Conservation (phyloP, 2,329 filamentous ascomycete species). For the Colletotrichum sp. region DNA sequence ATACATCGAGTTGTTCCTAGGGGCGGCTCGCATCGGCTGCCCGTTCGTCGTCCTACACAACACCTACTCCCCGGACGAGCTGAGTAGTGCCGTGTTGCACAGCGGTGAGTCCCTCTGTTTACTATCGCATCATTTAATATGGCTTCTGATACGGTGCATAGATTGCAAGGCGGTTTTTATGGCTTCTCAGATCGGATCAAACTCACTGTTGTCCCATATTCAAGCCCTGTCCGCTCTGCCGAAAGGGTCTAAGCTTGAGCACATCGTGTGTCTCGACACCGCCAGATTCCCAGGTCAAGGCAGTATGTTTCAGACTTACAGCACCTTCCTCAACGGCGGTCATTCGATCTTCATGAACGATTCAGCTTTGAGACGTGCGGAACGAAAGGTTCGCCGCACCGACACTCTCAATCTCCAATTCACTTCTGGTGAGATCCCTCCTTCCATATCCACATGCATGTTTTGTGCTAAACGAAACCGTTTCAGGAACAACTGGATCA, state of each 20-base stretch:
- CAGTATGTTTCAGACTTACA: background rate
- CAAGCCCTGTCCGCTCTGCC: background rate
- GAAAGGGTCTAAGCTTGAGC: background rate
- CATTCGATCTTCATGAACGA: background rate
- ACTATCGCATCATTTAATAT: background rate
- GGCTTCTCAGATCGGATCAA: background rate
- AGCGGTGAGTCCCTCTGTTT: background rate
- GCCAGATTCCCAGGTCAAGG: background rate
- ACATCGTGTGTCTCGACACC: background rate
- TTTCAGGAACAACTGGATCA: background rate
- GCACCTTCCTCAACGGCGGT: background rate
- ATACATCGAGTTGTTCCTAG: background rate
- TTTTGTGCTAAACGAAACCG: background rate
- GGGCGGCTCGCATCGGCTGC: background rate
- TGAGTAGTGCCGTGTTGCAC: background rate
- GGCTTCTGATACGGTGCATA: background rate
- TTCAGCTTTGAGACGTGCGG: background rate
- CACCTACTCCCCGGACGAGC: background rate
- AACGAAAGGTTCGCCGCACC: background rate
- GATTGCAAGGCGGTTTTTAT: background rate
- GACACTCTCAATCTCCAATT: background rate
- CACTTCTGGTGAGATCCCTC: background rate
- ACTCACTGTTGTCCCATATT: background rate
- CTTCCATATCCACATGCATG: background rate
- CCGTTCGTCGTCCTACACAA: background rate